Conservation (phyloP, 768 basidiomycete species). For the Strobilomyces dryophilus region DNA sequence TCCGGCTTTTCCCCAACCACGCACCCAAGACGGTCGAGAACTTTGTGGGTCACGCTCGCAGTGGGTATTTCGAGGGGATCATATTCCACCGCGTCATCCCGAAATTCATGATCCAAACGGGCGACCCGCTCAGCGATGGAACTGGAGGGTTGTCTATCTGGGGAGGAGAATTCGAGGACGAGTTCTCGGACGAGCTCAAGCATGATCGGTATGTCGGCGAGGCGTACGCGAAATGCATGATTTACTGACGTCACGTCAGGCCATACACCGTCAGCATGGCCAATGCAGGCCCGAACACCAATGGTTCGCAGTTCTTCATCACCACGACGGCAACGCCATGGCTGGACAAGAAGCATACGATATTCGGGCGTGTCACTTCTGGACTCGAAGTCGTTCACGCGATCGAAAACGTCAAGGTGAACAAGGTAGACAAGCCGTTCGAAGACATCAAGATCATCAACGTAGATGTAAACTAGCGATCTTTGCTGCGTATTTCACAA, state of each 20-base stretch:
- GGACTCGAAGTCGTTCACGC: conserved; percentile 88
- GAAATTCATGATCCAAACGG: conserved; percentile 98
- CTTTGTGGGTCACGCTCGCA: conserved; percentile 88
- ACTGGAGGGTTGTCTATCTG: conserved; percentile 91
- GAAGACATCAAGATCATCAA: conserved; percentile 93
- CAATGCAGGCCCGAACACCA: conserved; percentile 84
- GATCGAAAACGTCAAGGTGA: conserved; percentile 88
- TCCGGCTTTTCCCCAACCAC: conserved; percentile 85
- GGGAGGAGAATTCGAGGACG: conserved; percentile 89
- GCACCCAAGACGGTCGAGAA: conserved; percentile 97
- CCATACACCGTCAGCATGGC: conserved; percentile 98
- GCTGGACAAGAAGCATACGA: conserved; percentile 89
- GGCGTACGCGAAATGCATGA: background rate
- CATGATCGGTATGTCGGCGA: conserved; percentile 70
- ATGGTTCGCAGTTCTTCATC: conserved; percentile 98
- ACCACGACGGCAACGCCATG: conserved; percentile 93
- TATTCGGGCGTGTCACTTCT: conserved; percentile 85
- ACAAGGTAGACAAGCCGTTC: conserved; percentile 83
- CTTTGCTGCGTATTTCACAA: conserved; percentile 29
- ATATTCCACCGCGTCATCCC: conserved; percentile 97
- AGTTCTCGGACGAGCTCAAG: conserved; percentile 83
- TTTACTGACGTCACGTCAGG: conserved; percentile 35
- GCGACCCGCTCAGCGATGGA: conserved; percentile 92
- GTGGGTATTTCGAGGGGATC: conserved; percentile 87
- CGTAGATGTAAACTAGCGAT: conserved; percentile 60